Evolutionary conservation across 441 rosid genomes (phyloP).

Genomic region (Euphorbia celastroides): DNA sequence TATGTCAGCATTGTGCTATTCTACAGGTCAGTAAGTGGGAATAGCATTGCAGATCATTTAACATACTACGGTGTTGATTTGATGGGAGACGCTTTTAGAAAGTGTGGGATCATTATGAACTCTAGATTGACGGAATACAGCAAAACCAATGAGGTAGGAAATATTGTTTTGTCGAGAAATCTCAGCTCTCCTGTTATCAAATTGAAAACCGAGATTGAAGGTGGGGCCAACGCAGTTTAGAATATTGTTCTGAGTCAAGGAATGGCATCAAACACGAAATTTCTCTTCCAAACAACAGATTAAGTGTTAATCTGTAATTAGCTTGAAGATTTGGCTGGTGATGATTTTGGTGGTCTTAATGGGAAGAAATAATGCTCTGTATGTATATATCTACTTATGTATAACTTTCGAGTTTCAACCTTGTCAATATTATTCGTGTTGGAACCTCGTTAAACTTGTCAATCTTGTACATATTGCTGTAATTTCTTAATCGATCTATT

Average conservation of each 20-base stretch:
- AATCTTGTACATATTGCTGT: neutral
- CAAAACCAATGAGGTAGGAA: conserved; percentile 56
- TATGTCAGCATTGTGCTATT: neutral
- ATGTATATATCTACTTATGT: conserved; percentile 18
- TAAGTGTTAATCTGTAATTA: neutral
- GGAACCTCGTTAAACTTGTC: neutral
- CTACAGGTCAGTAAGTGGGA: conserved; percentile 72
- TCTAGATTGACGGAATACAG: conserved; percentile 31
- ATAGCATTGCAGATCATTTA: conserved; percentile 74
- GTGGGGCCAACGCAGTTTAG: conserved; percentile 18
- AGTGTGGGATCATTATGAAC: conserved; percentile 72
- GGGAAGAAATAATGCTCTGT: conserved; percentile 18
- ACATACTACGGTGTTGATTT: conserved; percentile 63
- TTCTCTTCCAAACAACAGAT: neutral
- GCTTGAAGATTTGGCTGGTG: neutral
- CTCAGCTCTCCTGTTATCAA: conserved; percentile 28
- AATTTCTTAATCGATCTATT: neutral
- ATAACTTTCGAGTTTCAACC: neutral
- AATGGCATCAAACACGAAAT: neutral
- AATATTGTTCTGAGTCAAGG: neutral
- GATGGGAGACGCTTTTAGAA: conserved; percentile 46
- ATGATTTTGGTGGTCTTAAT: neutral
- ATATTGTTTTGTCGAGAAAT: conserved; percentile 46
- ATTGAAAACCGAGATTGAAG: conserved; percentile 23
- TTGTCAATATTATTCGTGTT: neutral